Base-by-base conservation (phyloP, 164 flowering plant genomes). In the Amborella trichopoda region DNA sequence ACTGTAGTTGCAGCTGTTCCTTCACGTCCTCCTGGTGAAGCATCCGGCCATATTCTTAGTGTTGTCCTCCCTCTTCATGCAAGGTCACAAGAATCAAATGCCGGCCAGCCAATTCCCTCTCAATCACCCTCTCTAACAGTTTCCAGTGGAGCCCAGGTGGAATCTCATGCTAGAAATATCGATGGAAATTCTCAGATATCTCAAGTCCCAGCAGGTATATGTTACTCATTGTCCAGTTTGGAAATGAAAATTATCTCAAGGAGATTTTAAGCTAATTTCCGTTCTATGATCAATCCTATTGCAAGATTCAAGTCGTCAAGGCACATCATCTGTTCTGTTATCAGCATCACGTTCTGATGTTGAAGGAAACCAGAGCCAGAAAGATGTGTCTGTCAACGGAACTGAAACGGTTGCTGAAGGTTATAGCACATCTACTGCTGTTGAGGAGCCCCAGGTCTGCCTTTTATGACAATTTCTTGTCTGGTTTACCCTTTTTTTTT, bases 201-300 rank as follows among this genome's bases (percentile, higher is more conserved):
- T 51, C 71, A 54, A 45, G 57, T 17, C 38, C 55, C 70, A 21
- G 37, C 78, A 57, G 88, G 90, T 76, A 46, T 49, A 17, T 56
- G 10, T 10, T 38, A 6, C 11, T 38, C n/a, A n/a, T n/a, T n/a
- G n/a, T n/a, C n/a, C n/a, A n/a, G n/a, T n/a, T n/a, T n/a, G n/a
- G n/a, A n/a, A n/a, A n/a, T n/a, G n/a, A n/a, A n/a, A n/a, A n/a
- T n/a, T n/a, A n/a, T n/a, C n/a, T n/a, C n/a, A n/a, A n/a, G n/a
- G n/a, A n/a, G n/a, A n/a, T n/a, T n/a, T n/a, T n/a, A n/a, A n/a
- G n/a, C n/a, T 23, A 50, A 25, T 28, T 25, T 40, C 23, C 33
- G 49, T 55, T 20, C 16, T 54, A 42, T 46, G 3, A 27, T 50
- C 43, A 68, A 77, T 70, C 37, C 68, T 57, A 50, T 38, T 48